phyloP scores from a whole-genome alignment of 495 filamentous ascomycete species.

The Choiromyces venosus region DNA sequence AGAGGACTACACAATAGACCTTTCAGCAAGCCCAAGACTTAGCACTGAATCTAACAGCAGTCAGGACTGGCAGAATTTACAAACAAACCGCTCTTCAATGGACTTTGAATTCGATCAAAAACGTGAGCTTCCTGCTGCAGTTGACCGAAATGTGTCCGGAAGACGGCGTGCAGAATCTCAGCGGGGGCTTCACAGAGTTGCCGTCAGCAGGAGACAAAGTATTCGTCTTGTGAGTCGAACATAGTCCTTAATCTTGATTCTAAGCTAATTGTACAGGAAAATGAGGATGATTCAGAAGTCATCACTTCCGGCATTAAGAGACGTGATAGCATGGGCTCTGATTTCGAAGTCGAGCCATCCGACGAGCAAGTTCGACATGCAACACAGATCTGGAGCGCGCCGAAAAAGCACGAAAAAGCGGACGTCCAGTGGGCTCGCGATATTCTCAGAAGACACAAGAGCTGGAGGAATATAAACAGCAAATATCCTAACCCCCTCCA shows the following conservation, averaged over 20 bases:
- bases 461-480: conserved; percentile 16
- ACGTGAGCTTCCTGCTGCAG: background rate
- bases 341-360: conserved; percentile 28
- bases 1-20: background rate
- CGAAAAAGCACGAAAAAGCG: conserved; percentile 7
- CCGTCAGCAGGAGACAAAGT: background rate
- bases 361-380: conserved; percentile 28
- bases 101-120: background rate
- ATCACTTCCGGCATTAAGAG: conserved; percentile 16
- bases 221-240: background rate
- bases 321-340: conserved; percentile 23
- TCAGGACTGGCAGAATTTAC: background rate
- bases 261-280: conserved; percentile 13
- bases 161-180: background rate
- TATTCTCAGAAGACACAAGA: conserved; percentile 18
- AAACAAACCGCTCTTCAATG: background rate
- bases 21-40: background rate
- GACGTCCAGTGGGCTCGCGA: conserved; percentile 29
- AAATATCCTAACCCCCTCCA: conserved; percentile 20
- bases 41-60: background rate
- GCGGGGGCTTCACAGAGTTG: background rate
- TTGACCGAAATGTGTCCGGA: background rate
- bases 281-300: conserved; percentile 24
- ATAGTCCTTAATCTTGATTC: background rate
- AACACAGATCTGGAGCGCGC: conserved; percentile 12